These are phyloP conservation scores for Cyberlindnera veronae DNA, from an alignment of 805 yeast species.

Conservation along the genomic window DNA sequence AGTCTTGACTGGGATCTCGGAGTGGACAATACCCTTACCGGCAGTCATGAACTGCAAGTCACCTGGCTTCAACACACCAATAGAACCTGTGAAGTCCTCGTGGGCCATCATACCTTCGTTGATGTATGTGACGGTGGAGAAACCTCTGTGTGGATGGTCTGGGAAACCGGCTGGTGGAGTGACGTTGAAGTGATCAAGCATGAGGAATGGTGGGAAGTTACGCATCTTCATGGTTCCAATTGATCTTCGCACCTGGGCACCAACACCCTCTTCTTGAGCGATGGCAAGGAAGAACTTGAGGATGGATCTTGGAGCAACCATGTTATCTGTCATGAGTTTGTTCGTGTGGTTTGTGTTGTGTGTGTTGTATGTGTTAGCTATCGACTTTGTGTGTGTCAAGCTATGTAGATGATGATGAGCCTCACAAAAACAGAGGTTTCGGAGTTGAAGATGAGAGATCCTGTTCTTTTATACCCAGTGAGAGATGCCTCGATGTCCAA, in stretches of 20 bases:
- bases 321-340: constrained; percentile 7
- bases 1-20: constrained; percentile 74
- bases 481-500: not conserved
- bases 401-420: too few relatives aligned
- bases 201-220: constrained; percentile 76
- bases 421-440: not conserved
- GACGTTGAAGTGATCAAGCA: constrained; percentile 76
- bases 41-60: constrained; percentile 95
- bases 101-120: constrained; percentile 68
- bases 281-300: constrained; percentile 51
- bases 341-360: not conserved
- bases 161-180: constrained; percentile 71
- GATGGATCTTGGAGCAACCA: constrained; percentile 41
- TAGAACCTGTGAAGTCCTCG: constrained; percentile 84
- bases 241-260: constrained; percentile 82
- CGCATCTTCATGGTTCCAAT: constrained; percentile 67
- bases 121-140: constrained; percentile 72
- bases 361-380: not conserved
- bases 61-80: constrained; percentile 73
- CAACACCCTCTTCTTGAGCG: constrained; percentile 82
- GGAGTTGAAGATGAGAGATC: not conserved
- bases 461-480: not conserved
- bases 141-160: constrained; percentile 81
- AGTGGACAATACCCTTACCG: constrained; percentile 81
- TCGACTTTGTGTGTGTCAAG: not conserved